These are phyloP conservation scores for Beta macrorhiza DNA, from an alignment of 179 eudicot species.

Conservation along the genomic window DNA sequence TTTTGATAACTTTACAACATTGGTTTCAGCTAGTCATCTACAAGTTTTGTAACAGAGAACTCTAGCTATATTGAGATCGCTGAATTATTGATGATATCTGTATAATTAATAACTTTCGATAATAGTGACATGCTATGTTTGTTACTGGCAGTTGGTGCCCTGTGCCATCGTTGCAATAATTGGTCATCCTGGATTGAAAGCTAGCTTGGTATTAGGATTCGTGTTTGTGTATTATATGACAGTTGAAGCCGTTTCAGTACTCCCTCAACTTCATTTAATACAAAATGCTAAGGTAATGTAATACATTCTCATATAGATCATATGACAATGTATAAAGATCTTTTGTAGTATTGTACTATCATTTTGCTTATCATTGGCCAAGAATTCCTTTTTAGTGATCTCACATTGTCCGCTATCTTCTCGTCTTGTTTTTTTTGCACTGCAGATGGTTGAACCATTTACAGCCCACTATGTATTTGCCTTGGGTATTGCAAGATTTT, in stretches of 20 bases:
- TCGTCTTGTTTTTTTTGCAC: neutral
- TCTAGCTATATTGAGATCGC: neutral
- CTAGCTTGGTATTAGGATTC: neutral
- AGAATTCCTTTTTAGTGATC: no score
- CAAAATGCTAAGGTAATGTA: neutral
- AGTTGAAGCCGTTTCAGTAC: neutral
- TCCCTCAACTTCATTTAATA: neutral
- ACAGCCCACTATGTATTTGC: slow-evolving; percentile 89
- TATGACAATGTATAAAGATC: no score
- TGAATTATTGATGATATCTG: neutral
- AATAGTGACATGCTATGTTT: neutral
- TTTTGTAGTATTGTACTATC: no score
- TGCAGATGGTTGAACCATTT: slow-evolving; percentile 84
- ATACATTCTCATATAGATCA: no score
- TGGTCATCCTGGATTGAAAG: neutral
- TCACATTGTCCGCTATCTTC: neutral
- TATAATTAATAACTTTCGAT: no score
- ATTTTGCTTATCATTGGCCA: neutral
- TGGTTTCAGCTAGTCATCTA: neutral
- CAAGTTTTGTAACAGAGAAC: neutral
- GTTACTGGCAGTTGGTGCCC: neutral
- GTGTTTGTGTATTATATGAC: neutral
- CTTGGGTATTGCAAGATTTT: slow-evolving; percentile 71
- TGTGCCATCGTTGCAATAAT: neutral
- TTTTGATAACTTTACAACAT: neutral